Evolutionary conservation across 306 rosid genomes (phyloP).

Genomic region (Corylus avellana): DNA sequence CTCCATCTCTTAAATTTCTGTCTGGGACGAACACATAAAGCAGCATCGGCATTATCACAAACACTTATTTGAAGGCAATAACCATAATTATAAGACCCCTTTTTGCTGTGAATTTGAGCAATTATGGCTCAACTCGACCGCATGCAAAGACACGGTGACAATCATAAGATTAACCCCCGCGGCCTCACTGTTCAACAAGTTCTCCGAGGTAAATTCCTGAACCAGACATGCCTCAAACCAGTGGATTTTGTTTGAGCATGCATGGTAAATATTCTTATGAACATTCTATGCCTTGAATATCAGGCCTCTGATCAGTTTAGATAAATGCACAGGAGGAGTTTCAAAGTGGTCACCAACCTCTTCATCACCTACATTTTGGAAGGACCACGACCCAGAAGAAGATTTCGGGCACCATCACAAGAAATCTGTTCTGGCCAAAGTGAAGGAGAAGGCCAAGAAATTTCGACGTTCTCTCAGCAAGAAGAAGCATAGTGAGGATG

Average conservation of each 20-base stretch:
- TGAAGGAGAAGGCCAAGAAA: conserved; percentile 89
- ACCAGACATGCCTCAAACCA: neutral
- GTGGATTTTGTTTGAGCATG: no score
- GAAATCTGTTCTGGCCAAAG: conserved; percentile 88
- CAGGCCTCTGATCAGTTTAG: neutral
- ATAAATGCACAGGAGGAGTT: conserved; percentile 31
- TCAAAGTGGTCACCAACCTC: conserved; percentile 37
- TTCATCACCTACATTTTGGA: conserved; percentile 32
- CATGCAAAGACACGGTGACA: conserved; percentile 34
- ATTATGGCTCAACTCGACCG: conserved; percentile 72
- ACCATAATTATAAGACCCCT: conserved; percentile 5
- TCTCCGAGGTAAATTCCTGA: conserved; percentile 57
- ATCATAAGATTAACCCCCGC: conserved; percentile 22
- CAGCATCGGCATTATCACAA: conserved; percentile 17
- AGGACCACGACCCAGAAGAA: conserved; percentile 55
- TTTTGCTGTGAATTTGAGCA: conserved; percentile 5
- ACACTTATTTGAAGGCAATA: conserved; percentile 13
- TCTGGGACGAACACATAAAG: conserved; percentile 14
- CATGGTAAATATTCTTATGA: no score
- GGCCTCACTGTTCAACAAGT: conserved; percentile 62
- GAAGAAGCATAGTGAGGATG: conserved; percentile 53
- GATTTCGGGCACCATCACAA: conserved; percentile 64
- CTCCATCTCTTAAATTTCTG: conserved; percentile 24
- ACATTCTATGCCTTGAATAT: no score
- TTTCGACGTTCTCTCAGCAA: conserved; percentile 72